These are phyloP conservation scores for Mentha longifolia DNA, from an alignment of 257 asterid genomes.

Conservation along the genomic window DNA sequence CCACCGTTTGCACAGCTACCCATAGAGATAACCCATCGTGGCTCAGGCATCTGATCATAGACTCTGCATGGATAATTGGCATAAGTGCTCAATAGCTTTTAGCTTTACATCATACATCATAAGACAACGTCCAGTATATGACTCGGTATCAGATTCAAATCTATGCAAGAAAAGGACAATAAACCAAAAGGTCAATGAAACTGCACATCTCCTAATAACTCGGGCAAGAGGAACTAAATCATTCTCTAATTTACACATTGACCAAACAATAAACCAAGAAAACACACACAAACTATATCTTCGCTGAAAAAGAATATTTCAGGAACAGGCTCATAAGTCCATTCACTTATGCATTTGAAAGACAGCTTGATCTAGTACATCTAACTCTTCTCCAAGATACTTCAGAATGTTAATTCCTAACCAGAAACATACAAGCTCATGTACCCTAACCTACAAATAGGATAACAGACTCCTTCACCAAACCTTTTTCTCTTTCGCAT, in stretches of 20 bases:
- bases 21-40: constrained; percentile 99
- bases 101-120: neutral
- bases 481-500: neutral
- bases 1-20: constrained; percentile 99
- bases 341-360: neutral
- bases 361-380: neutral
- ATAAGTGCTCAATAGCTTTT: neutral
- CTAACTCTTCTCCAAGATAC: neutral
- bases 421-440: neutral
- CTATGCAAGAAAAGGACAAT: neutral
- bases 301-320: neutral
- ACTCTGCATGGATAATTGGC: constrained; percentile 56
- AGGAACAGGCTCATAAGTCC: neutral
- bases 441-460: neutral
- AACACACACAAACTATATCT: neutral
- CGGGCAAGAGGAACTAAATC: neutral
- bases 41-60: constrained; percentile 99
- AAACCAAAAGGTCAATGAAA: neutral
- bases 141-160: neutral
- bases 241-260: neutral
- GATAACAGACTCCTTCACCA: neutral
- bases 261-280: neutral
- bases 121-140: neutral
- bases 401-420: neutral
- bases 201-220: neutral